A percentile compares a stretch with the other conserved stretches of the same genome.
These are phyloP conservation scores for Hemileia vastatrix DNA, from an alignment of 1,284 basidiomycete genomes.

Conservation along the genomic window DNA sequence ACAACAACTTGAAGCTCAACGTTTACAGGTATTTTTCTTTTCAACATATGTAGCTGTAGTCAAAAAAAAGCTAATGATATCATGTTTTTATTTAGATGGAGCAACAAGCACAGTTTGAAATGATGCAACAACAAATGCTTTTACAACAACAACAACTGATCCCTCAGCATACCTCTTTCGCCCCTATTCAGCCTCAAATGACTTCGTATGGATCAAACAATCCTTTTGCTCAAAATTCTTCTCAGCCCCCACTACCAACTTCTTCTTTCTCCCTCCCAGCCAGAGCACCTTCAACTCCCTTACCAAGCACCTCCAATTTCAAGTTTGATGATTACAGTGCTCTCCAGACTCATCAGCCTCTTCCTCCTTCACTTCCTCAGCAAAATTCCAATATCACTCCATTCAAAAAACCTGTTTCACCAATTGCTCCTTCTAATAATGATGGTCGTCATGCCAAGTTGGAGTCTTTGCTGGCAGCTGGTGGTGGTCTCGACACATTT, in stretches of 20 bases:
- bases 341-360: slow-evolving; percentile 31
- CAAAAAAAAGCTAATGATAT: slow-evolving; percentile 46
- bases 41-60: slow-evolving; percentile 48
- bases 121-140: slow-evolving; percentile 42
- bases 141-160: slow-evolving; percentile 46
- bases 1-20: no score
- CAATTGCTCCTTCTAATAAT: slow-evolving; percentile 40
- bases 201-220: slow-evolving; percentile 78
- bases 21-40: no score
- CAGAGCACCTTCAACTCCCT: slow-evolving; percentile 37
- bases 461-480: slow-evolving; percentile 61
- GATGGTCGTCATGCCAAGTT: slow-evolving; percentile 67
- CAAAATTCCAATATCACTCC: slow-evolving; percentile 33
- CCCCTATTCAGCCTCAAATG: slow-evolving; percentile 50
- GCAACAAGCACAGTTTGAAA: slow-evolving; percentile 45
- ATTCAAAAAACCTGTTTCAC: slow-evolving; percentile 26
- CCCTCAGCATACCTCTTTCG: slow-evolving; percentile 35
- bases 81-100: slow-evolving; percentile 58
- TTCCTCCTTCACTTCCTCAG: slow-evolving; percentile 39
- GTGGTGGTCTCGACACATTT: slow-evolving; percentile 82
- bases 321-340: slow-evolving; percentile 37
- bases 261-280: slow-evolving; percentile 11
- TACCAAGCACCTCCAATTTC: slow-evolving; percentile 37
- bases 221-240: slow-evolving; percentile 58
- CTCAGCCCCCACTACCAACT: slow-evolving; percentile 24